Evolutionary conservation across 805 yeast species (phyloP), one percentile per base, ranked within the genome.

Genomic region (Metschnikowia arizonensis): DNA sequence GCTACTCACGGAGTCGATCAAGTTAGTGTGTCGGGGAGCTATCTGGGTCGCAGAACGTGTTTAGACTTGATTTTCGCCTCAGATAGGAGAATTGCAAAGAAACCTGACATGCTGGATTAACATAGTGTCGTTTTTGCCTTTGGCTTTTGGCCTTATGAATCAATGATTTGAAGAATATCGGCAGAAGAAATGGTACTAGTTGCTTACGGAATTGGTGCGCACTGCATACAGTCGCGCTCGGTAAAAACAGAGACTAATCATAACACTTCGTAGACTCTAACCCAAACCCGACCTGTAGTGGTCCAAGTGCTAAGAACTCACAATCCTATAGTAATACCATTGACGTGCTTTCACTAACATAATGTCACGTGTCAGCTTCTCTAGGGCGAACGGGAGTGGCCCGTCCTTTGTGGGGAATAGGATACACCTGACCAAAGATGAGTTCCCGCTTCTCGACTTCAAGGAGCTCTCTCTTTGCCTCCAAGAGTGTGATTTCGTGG

Each of bases 11-110:
- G 98, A 91, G 62, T 79, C 83, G 5, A 89, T 93, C 53, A 91
- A 90, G 62, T 61, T 74, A 40, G 81, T 90, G 1, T 90, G 97
- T 61, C 77, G 78, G 56, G 85, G 78, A n/a, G 97, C 99, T 6
- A 88, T 93, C 42, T 83, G 85, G 83, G 74, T 89, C 1, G 97
- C 97, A 11, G 97, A 91, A 64, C 74, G 95, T 54, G 66, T 89
- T 2, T 91, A 67, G 31, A 28, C 15, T 2, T n/a, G n/a, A 10
- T 10, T 26, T 4, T 11, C 5, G 29, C n/a, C 9, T 6, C n/a
- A 12, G 29, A 26, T 10, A 12, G 29, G 11, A 10, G 12, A 26
- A 12, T 26, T 2, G 17, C 19, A 14, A 7, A n/a, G 17, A 4
- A 14, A 14, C 17, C 5, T n/a, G n/a, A n/a, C n/a, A n/a, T 4